Evolutionary conservation across 768 basidiomycete species (phyloP).

Genomic region (Rhizopogon vesiculosus): DNA sequence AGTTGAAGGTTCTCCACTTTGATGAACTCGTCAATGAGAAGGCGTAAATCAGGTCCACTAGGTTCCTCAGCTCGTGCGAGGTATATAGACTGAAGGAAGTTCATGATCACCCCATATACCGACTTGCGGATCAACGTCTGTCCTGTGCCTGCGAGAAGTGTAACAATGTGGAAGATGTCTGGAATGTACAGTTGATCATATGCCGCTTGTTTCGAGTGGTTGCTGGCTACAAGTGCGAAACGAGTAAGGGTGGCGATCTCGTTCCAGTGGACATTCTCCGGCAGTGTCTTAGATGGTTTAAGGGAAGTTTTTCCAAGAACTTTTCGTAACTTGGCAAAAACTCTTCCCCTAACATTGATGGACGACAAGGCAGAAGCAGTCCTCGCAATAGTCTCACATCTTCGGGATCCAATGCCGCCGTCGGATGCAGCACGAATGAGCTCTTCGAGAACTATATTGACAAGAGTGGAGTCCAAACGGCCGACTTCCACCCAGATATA

Average conservation of each 20-base stretch:
- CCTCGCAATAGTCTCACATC: slow-evolving; percentile 73
- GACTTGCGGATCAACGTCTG: slow-evolving; percentile 71
- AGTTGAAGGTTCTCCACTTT: slow-evolving; percentile 53
- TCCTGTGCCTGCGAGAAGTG: slow-evolving; percentile 73
- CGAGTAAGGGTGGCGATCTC: slow-evolving; percentile 80
- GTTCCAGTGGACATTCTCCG: slow-evolving; percentile 72
- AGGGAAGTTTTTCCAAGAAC: slow-evolving; percentile 70
- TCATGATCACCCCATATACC: slow-evolving; percentile 77
- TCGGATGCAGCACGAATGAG: slow-evolving; percentile 80
- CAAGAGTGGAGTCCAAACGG: slow-evolving; percentile 58
- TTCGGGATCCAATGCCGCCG: slow-evolving; percentile 68
- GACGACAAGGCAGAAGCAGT: slow-evolving; percentile 72
- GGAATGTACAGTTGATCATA: slow-evolving; percentile 79
- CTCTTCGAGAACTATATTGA: slow-evolving; percentile 77
- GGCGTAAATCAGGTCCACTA: slow-evolving; percentile 52
- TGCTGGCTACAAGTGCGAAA: slow-evolving; percentile 67
- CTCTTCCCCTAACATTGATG: slow-evolving; percentile 71
- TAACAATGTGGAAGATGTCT: slow-evolving; percentile 76
- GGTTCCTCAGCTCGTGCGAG: slow-evolving; percentile 55
- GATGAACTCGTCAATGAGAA: slow-evolving; percentile 58
- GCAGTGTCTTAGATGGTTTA: slow-evolving; percentile 55
- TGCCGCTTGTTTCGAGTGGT: slow-evolving; percentile 56
- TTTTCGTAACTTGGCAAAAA: slow-evolving; percentile 77
- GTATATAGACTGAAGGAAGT: slow-evolving; percentile 76
- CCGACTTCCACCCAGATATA: slow-evolving; percentile 76